A percentile compares a stretch with the other conserved stretches of the same genome.
Conservation (phyloP, 2,329 filamentous ascomycete species). For the Atkinsonella hypoxylon region DNA sequence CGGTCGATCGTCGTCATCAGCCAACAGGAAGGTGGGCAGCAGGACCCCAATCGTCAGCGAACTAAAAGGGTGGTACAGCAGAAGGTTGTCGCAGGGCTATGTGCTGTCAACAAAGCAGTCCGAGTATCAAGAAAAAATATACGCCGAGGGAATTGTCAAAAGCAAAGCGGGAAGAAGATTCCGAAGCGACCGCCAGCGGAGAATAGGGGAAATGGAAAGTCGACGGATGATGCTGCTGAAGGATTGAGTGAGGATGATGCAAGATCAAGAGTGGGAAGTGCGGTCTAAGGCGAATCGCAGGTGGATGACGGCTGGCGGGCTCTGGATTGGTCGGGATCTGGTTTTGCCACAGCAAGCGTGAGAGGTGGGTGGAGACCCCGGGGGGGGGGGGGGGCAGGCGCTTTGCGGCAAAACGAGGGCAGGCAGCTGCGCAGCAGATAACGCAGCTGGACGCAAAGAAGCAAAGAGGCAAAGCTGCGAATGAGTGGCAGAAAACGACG, state of each 20-base stretch:
- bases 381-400: too few relatives aligned
- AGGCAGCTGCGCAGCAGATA: too few relatives aligned
- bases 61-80: not conserved
- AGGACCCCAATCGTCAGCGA: not conserved
- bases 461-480: too few relatives aligned
- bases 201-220: not conserved
- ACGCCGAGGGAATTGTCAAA: not conserved
- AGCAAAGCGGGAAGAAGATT: not conserved
- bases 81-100: not conserved
- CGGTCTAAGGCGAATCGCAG: constrained; percentile 2
- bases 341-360: constrained; percentile 2
- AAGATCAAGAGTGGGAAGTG: not conserved
- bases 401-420: too few relatives aligned
- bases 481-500: too few relatives aligned
- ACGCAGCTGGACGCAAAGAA: too few relatives aligned
- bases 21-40: not conserved
- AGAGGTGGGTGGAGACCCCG: not conserved
- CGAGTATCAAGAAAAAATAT: not conserved
- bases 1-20: not conserved
- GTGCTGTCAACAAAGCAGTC: not conserved
- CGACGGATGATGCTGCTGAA: not conserved
- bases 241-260: not conserved
- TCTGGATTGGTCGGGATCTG: constrained; percentile 2
- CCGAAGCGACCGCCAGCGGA: constrained; percentile 8
- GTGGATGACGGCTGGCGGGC: constrained; percentile 2